Evolutionary conservation across 768 basidiomycete species (phyloP).

Genomic region (Russula compacta): DNA sequence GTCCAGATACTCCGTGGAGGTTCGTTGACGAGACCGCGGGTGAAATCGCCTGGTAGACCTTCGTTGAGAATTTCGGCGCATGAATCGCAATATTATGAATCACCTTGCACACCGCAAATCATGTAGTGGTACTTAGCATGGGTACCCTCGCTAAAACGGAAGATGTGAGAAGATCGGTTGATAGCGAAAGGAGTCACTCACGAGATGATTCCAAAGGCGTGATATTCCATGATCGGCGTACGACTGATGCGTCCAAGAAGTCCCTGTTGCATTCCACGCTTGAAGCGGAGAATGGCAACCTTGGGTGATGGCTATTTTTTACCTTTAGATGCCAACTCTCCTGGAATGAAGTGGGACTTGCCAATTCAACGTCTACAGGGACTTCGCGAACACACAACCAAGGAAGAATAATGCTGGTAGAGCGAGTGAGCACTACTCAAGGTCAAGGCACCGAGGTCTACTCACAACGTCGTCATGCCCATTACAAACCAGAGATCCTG

Average conservation of each 20-base stretch:
- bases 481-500: conserved; percentile 38
- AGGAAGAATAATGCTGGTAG: conserved; percentile 29
- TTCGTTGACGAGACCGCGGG: conserved; percentile 33
- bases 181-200: conserved; percentile 12
- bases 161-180: neutral
- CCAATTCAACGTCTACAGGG: conserved; percentile 34
- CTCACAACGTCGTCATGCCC: conserved; percentile 35
- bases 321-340: neutral
- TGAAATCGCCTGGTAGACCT: conserved; percentile 29
- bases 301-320: conserved; percentile 32
- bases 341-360: conserved; percentile 16
- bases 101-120: conserved; percentile 37
- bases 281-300: conserved; percentile 34
- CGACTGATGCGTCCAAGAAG: conserved; percentile 35
- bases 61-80: neutral
- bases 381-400: conserved; percentile 35
- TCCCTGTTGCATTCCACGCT: conserved; percentile 40
- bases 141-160: conserved; percentile 29
- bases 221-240: conserved; percentile 36
- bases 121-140: conserved; percentile 36
- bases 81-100: neutral
- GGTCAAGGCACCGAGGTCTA: neutral
- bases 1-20: conserved; percentile 36
- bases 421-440: neutral
- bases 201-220: conserved; percentile 37